Percentiles rank a stretch among this genome's conserved stretches.
These are phyloP conservation scores for Elongisporangium prolatum DNA, from an alignment of 352 stramenopile genomes.

Conservation along the genomic window DNA sequence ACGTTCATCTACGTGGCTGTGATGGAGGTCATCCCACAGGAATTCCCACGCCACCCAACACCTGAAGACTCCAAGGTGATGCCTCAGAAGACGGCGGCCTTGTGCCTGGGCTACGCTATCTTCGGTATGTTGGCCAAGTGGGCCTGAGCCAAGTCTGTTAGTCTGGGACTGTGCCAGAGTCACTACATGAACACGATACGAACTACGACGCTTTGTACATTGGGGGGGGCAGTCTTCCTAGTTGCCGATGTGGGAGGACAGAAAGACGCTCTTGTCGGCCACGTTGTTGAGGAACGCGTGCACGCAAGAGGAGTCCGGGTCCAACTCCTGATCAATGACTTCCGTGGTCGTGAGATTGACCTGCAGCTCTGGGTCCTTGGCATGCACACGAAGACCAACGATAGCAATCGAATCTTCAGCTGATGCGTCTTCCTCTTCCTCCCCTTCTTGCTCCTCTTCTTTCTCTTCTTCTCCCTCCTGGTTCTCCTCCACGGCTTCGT, in stretches of 20 bases:
- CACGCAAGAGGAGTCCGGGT: slow-evolving; percentile 24
- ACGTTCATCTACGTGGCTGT: slow-evolving; percentile 86
- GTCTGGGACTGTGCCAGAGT: too few species aligned
- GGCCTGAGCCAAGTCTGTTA: slow-evolving; percentile 32
- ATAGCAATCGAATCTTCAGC: slow-evolving; percentile 18
- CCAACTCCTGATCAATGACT: slow-evolving; percentile 9
- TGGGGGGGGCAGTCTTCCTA: too few species aligned
- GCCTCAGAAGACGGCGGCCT: slow-evolving; percentile 41
- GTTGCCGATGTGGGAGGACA: slow-evolving; percentile 9
- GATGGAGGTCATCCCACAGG: slow-evolving; percentile 83
- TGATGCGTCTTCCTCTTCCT: slow-evolving; percentile 7
- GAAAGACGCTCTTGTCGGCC: slow-evolving; percentile 10
- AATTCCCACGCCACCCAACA: slow-evolving; percentile 49
- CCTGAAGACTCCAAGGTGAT: too few species aligned
- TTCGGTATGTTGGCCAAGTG: slow-evolving; percentile 78
- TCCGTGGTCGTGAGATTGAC: slow-evolving; percentile 14
- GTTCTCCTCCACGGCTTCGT: slow-evolving; percentile 12
- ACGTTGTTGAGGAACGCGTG: slow-evolving; percentile 12
- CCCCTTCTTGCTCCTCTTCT: slow-evolving; percentile 6
- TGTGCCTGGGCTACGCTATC: slow-evolving; percentile 65
- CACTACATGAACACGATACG: too few species aligned
- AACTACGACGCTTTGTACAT: too few species aligned
- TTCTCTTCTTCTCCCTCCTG: slow-evolving; percentile 11
- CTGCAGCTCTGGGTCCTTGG: slow-evolving; percentile 19
- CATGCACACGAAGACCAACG: slow-evolving; percentile 29